A percentile compares a stretch with the other conserved stretches of the same genome.
These are phyloP conservation scores for Talaromyces pinophilus DNA, from an alignment of 2,329 filamentous ascomycete genomes.

Conservation along the genomic window DNA sequence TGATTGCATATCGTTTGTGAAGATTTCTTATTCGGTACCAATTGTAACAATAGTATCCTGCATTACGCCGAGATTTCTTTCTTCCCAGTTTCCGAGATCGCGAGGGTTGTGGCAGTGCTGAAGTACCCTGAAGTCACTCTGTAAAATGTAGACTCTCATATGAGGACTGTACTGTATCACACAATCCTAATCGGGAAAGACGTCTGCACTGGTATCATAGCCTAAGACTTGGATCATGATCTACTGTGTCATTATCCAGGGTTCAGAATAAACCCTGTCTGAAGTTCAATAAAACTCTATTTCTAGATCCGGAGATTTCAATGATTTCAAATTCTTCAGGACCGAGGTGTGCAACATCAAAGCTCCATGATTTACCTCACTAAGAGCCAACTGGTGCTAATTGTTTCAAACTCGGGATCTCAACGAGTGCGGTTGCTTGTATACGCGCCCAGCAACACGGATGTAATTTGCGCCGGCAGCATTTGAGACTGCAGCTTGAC, in stretches of 20 bases:
- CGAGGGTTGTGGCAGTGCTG: slow-evolving; percentile 2
- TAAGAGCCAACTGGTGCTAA: slow-evolving; percentile 2
- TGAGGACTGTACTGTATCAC: slow-evolving; percentile 1
- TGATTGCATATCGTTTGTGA: neutral
- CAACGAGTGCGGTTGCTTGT: slow-evolving; percentile 21
- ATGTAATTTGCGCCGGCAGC: slow-evolving; percentile 7
- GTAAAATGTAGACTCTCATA: neutral
- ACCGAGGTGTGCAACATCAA: neutral
- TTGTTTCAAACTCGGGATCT: slow-evolving; percentile 21
- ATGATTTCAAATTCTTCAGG: slow-evolving; percentile 12
- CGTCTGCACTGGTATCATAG: neutral
- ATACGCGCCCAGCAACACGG: slow-evolving; percentile 21
- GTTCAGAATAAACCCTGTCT: neutral
- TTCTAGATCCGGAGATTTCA: slow-evolving; percentile 8
- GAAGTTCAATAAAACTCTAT: neutral
- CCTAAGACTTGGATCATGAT: neutral
- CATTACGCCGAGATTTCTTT: slow-evolving; percentile 1
- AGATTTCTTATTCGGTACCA: neutral
- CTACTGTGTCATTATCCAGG: neutral
- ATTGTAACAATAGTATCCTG: neutral
- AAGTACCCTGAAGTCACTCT: neutral
- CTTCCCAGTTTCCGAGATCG: slow-evolving; percentile 3
- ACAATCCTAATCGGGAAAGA: slow-evolving; percentile 5
- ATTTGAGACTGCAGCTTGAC: slow-evolving; percentile 16
- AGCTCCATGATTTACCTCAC: neutral